Base-by-base conservation (phyloP, 768 basidiomycete genomes). In the Collybia sordida region DNA sequence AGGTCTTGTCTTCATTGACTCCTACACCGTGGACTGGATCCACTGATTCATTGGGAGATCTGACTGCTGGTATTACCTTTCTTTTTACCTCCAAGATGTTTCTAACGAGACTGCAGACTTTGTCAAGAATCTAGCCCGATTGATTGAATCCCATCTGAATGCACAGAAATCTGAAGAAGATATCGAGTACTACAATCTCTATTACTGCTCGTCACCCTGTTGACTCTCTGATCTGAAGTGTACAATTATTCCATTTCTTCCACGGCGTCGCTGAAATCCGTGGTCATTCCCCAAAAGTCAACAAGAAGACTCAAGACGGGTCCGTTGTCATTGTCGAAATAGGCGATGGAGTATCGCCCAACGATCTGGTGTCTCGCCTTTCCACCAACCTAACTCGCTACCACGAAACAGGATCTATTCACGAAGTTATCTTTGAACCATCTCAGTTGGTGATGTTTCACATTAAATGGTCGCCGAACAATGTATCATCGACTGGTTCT, bases 391-490 rank as follows among this genome's bases (percentile, higher is more conserved):
- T 83, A 18, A 70, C 69, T 3, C 56, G 44, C 11, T 67, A 68
- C 55, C 50, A 63, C 14, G 63, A 68, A 5, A 56, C 59, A 8
- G 52, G 58, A 39, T 65, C 77, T 47, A 50, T 49, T 1, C 82
- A 82, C 58, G 78, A 81, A 22, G 78, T 85, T 23, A 88, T 89
- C 50, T 70, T 80, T 15, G 72, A 77, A 35, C 75, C 85, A 2
- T 85, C 87, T 6, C 80, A 85, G 25, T 71, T 88, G 25, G 73
- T 90, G 35, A 72, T 77, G 0, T 89, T 89, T 61, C 72, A 82
- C 24, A 60, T 78, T 24, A 65, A 51, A 22, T 35, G 45, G 15
- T 44, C 56, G 2, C 38, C 47, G 31, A 31, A 31, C 31, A 4
- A 31, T 4, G 50, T 43, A 6, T 24, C 61, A 11, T 46, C 60